phyloP scores from a whole-genome alignment of 306 rosid genomes.

The Inga oerstediana region DNA sequence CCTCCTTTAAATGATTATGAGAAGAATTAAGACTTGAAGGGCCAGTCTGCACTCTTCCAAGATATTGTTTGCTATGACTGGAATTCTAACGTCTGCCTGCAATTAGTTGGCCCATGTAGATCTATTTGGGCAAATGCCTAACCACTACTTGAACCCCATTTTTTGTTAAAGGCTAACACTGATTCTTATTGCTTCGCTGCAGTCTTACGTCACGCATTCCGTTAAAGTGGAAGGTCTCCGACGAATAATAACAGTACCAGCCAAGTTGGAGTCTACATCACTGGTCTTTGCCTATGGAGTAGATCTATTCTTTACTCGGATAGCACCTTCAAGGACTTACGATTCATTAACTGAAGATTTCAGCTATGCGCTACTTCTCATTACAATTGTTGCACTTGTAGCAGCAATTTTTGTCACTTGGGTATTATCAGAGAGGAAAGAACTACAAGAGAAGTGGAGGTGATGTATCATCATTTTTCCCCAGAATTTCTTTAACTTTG shows the following conservation, averaged over 20 bases:
- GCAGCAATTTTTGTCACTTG: constrained; percentile 89
- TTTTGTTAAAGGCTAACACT: constrained; percentile 14
- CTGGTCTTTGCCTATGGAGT: constrained; percentile 90
- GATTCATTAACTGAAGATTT: constrained; percentile 99
- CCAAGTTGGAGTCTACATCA: constrained; percentile 94
- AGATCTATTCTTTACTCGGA: constrained; percentile 85
- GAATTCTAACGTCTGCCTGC: constrained; percentile 3
- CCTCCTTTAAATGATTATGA: not conserved
- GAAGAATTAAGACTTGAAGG: not conserved
- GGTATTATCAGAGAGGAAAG: constrained; percentile 88
- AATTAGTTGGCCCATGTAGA: not conserved
- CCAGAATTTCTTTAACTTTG: constrained; percentile 22
- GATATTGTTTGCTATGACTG: not conserved
- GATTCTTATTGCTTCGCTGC: constrained; percentile 41
- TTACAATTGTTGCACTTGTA: constrained; percentile 85
- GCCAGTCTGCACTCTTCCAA: not conserved
- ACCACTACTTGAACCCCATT: constrained; percentile 10
- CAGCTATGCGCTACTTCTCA: constrained; percentile 96
- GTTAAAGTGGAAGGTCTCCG: constrained; percentile 87
- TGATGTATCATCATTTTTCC: constrained; percentile 45
- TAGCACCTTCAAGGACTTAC: constrained; percentile 90
- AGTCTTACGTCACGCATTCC: constrained; percentile 88
- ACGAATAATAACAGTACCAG: constrained; percentile 79
- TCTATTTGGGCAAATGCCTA: constrained; percentile 23
- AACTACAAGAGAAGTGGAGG: constrained; percentile 91